Conservation (phyloP, 1,139 yeast species). For the Saccharomyces hybrid region DNA sequence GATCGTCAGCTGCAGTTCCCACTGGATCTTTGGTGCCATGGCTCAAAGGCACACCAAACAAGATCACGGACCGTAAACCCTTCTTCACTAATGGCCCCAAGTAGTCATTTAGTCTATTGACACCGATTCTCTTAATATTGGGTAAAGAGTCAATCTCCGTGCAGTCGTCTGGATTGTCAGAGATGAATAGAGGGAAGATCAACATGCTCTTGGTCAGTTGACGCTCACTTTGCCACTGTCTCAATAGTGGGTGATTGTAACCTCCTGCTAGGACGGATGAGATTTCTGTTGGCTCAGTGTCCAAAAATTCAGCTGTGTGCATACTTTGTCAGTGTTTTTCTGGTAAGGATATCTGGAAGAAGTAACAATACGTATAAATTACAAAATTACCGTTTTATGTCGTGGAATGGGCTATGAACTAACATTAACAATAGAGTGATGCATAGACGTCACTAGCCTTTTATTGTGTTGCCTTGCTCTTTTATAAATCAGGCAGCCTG, state of each 20-base stretch:
- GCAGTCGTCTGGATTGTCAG: constrained; percentile 79
- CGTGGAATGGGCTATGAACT: not conserved
- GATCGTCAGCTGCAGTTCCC: constrained; percentile 94
- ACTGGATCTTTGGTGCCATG: constrained; percentile 66
- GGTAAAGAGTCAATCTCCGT: constrained; percentile 69
- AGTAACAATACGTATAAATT: not conserved
- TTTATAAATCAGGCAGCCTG: not conserved
- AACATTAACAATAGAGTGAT: not conserved
- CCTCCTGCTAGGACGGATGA: constrained; percentile 90
- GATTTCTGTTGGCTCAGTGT: constrained; percentile 49
- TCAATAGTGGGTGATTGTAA: constrained; percentile 77
- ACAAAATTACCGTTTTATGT: not conserved
- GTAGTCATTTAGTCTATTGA: constrained; percentile 68
- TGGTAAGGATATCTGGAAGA: not conserved
- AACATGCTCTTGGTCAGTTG: constrained; percentile 82
- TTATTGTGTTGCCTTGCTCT: not conserved
- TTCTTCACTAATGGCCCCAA: constrained; percentile 62
- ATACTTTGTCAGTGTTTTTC: constrained; percentile 6
- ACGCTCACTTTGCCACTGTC: constrained; percentile 87
- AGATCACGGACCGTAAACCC: constrained; percentile 77
- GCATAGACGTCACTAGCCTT: not conserved
- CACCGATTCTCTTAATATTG: constrained; percentile 79
- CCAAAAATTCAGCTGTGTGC: constrained; percentile 64
- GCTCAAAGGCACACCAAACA: constrained; percentile 84
- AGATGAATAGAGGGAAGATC: constrained; percentile 83